A percentile compares a stretch with the other conserved stretches of the same genome.
phyloP scores from a whole-genome alignment of 2,329 filamentous ascomycete species.

The Monilinia fructigena region DNA sequence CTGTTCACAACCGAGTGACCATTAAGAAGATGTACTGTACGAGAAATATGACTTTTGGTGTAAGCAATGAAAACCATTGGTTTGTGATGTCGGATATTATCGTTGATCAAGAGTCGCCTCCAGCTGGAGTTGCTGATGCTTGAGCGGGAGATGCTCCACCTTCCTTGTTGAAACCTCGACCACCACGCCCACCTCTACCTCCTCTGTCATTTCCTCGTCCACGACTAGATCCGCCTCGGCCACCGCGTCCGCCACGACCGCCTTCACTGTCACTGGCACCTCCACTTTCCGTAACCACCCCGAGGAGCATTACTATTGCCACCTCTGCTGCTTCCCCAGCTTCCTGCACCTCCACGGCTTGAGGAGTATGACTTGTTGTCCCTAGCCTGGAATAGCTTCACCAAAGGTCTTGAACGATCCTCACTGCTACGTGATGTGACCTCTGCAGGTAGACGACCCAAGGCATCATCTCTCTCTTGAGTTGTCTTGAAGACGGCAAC shows the following conservation, averaged over 20 bases:
- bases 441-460: conserved; percentile 72
- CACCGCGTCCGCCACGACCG: conserved; percentile 53
- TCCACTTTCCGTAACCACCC: conserved; percentile 83
- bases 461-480: conserved; percentile 77
- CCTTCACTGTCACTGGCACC: conserved; percentile 74
- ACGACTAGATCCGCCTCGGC: conserved; percentile 57
- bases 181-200: conserved; percentile 56
- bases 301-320: conserved; percentile 53
- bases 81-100: conserved; percentile 12
- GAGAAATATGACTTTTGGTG: conserved; percentile 38
- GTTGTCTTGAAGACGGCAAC: conserved; percentile 79
- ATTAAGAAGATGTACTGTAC: conserved; percentile 40
- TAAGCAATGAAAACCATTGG: conserved; percentile 30
- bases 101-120: conserved; percentile 33
- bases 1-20: conserved; percentile 35
- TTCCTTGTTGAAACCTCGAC: conserved; percentile 58
- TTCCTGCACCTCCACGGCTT: conserved; percentile 64
- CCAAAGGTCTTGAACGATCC: conserved; percentile 74
- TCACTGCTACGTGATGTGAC: conserved; percentile 68
- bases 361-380: conserved; percentile 52
- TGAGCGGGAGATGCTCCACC: conserved; percentile 48
- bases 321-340: conserved; percentile 66
- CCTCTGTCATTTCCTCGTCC: conserved; percentile 54
- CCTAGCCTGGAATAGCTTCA: conserved; percentile 78
- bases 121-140: conserved; percentile 49